Conservation (phyloP, 345 rosid species). For the Salix viminalis region DNA sequence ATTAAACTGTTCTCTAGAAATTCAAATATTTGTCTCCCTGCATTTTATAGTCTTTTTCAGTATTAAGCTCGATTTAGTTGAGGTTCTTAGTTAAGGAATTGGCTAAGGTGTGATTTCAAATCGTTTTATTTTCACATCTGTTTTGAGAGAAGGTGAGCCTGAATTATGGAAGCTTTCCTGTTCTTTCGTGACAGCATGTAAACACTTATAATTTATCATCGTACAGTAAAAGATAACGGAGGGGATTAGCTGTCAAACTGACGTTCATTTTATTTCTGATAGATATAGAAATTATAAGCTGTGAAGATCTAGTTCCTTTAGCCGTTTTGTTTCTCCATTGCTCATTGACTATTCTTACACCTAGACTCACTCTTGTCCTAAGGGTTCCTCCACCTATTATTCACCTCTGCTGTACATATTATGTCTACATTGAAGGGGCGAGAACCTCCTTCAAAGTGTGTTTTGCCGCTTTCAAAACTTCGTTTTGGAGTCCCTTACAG, state of each 20-base stretch:
- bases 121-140: background rate
- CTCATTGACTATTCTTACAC: background rate
- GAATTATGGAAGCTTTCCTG: background rate
- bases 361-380: background rate
- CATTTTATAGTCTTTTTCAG: background rate
- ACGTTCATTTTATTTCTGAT: background rate
- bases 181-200: background rate
- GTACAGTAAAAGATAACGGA: background rate
- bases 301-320: background rate
- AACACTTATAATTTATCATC: background rate
- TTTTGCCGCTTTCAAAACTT: background rate
- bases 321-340: background rate
- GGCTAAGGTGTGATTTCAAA: background rate
- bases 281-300: background rate
- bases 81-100: background rate
- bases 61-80: background rate
- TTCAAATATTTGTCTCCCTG: background rate
- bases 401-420: background rate
- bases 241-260: background rate
- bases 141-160: background rate
- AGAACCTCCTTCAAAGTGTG: background rate
- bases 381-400: background rate
- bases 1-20: background rate
- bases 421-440: background rate
- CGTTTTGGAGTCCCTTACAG: background rate